phyloP scores from a whole-genome alignment of 192 early-diverging fungal species.

The Phycomyces blakesleeanus region DNA sequence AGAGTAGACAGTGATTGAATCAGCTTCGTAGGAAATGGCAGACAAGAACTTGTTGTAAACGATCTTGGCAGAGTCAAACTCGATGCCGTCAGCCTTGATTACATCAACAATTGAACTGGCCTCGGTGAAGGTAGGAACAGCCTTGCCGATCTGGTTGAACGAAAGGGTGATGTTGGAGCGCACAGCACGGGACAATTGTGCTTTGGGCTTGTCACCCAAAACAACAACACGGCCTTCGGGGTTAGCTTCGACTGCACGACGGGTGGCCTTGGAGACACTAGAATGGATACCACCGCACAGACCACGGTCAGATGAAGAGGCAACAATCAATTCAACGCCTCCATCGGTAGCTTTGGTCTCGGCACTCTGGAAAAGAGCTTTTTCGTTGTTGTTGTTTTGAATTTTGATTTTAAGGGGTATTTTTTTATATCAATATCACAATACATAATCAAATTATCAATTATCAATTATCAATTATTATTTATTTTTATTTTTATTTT shows the following conservation, averaged over 20 bases:
- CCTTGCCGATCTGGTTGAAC: slow-evolving; percentile 93
- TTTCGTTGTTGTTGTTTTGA: no score
- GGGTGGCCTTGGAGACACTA: slow-evolving; percentile 82
- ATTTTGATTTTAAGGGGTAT: no score
- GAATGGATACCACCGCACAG: slow-evolving; percentile 99
- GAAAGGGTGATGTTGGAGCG: slow-evolving; percentile 74
- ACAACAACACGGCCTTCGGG: slow-evolving; percentile 61
- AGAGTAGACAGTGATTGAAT: slow-evolving; percentile 58
- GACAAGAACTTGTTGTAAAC: slow-evolving; percentile 94
- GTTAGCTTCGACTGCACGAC: slow-evolving; percentile 55
- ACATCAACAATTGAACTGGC: slow-evolving; percentile 76
- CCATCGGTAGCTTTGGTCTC: slow-evolving; percentile 65
- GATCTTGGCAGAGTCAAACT: slow-evolving; percentile 72
- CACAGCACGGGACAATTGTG: slow-evolving; percentile 78
- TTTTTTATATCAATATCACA: no score
- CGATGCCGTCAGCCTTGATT: slow-evolving; percentile 59
- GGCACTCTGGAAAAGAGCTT: slow-evolving; percentile 72
- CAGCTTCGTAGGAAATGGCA: slow-evolving; percentile 91
- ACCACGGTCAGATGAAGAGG: slow-evolving; percentile 93
- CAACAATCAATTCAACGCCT: slow-evolving; percentile 70
- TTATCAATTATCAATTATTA: no score
- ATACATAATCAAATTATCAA: no score
- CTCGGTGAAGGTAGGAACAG: slow-evolving; percentile 84
- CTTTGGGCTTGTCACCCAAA: slow-evolving; percentile 92
- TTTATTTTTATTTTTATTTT: no score